Evolutionary conservation across 805 yeast species (phyloP), one percentile per base, ranked within the genome.

Genomic region (Wickerhamiella siamensis): DNA sequence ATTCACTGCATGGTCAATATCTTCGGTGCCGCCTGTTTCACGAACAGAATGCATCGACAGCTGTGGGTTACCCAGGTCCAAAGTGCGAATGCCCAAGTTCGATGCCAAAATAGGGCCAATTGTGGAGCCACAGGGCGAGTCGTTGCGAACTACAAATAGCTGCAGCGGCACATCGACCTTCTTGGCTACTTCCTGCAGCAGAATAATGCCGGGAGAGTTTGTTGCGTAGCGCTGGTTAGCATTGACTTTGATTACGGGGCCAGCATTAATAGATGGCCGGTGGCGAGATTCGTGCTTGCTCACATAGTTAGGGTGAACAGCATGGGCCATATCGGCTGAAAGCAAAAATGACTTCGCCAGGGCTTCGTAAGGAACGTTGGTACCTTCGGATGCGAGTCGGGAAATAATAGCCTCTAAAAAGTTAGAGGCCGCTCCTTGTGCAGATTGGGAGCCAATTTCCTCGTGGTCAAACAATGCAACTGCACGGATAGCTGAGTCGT

Each of bases 261-360:
- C 98, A 29, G 68, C 67, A 55, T 94, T 93, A 46, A 88, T 64
- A 40, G 69, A 69, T 1, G 98, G 97, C 49, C 74, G 73, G 60
- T 88, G 94, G 46, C 71, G 65, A 18, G 73, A 57, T 57, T 91
- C 97, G 61, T 91, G 81, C 51, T 73, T 73, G 41, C 70, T 71
- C 4, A 73, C 63, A 59, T 88, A 88, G 61, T 88, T 88, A 44
- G 98, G 98, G 60, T 88, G 95, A 31, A 88, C 80, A 26, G 95
- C 97, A 58, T 88, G 98, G 1, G 97, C 95, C 76, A 86, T 91
- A 59, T 88, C 98, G 0, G 95, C 83, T 0, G 96, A 87, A 36
- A 91, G 60, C 51, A 88, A 71, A 60, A 91, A 87, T 1, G 96
- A 84, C 57, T 78, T 79, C 8, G 62, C 51, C 27, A 61, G 60